Base-by-base conservation (phyloP, 805 yeast species). In the Saccharomycopsis oosterbeekiorum region DNA sequence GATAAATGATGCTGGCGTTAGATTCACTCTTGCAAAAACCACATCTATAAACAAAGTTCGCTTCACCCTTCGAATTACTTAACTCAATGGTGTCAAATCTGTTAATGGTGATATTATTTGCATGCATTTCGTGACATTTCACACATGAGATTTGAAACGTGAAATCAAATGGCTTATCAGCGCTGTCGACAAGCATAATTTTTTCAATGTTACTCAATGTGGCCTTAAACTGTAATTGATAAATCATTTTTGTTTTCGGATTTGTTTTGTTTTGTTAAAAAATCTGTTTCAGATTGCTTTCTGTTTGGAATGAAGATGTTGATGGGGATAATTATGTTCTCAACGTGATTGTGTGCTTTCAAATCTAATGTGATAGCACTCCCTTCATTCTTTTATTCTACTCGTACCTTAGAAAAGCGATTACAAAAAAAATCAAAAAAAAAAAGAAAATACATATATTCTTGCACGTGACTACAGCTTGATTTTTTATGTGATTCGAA, bases 41-140 rank as follows among this genome's bases (percentile, higher is more conserved):
- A 71, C 97, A 90, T 65, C 82, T 82, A 78, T 88, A 84, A 2
- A 86, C 85, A 69, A 91, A 89, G 65, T 85, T 88, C 8, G 97
- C 96, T 63, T 84, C 89, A 14, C 97, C 97, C 64, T 84, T 80
- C 53, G 57, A 36, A 55, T 55, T 37, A 14, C 34, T 55, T 19
- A 36, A 36, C 17, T 26, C 43, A 1, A 29, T 19, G 21, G 47
- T 72, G 65, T 86, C 96, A 65, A 79, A 81, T 61, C 83, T 74
- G 71, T 88, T 87, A 68, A 92, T 83, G 26, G 81, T 76, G 36
- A 90, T 80, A 15, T 83, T 82, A 66, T 90, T 88, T 21, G 80
- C 81, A 71, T 93, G 96, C 8, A 71, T 73, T 64, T 89, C 96
- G 64, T 92, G 82, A 73, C 99, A 93, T 47, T 80, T 78, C 1